Conservation (phyloP, 1,139 yeast species). For the Hemisphaericaspora lyxosophila region DNA sequence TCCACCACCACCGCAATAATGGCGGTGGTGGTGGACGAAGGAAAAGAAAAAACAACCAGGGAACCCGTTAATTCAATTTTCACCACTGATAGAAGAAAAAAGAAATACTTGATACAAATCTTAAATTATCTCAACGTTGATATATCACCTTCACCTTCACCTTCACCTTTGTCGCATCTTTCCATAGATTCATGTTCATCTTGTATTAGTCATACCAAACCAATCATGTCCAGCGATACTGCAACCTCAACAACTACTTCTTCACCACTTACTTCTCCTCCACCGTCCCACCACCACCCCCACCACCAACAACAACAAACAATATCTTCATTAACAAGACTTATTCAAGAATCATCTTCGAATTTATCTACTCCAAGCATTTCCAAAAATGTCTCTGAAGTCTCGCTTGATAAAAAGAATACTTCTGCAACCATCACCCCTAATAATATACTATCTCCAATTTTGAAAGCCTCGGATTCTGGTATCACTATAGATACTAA, state of each 20-base stretch:
- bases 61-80: too few species aligned
- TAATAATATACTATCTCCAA: slow-evolving; percentile 1
- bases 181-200: too few species aligned
- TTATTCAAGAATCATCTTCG: slow-evolving; percentile 40
- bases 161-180: too few species aligned
- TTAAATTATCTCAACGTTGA: too few species aligned
- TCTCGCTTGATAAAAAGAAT: slow-evolving; percentile 5
- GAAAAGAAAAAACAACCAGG: too few species aligned
- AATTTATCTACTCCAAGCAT: slow-evolving; percentile 25
- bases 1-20: too few species aligned
- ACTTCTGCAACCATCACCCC: slow-evolving; percentile 4
- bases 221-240: neutral
- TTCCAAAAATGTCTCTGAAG: slow-evolving; percentile 25
- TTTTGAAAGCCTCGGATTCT: slow-evolving; percentile 3
- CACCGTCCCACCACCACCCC: slow-evolving; percentile 5
- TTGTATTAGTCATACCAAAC: neutral
- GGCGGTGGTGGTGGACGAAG: too few species aligned
- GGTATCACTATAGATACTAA: slow-evolving; percentile 15
- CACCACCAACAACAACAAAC: slow-evolving; percentile 17
- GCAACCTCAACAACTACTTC: slow-evolving; percentile 1
- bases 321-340: slow-evolving; percentile 43
- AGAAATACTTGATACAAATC: too few species aligned
- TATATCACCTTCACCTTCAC: too few species aligned
- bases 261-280: too few species aligned
- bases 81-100: too few species aligned